Evolutionary conservation across 345 rosid genomes (phyloP).

Genomic region (Gynandropsis gynandra): DNA sequence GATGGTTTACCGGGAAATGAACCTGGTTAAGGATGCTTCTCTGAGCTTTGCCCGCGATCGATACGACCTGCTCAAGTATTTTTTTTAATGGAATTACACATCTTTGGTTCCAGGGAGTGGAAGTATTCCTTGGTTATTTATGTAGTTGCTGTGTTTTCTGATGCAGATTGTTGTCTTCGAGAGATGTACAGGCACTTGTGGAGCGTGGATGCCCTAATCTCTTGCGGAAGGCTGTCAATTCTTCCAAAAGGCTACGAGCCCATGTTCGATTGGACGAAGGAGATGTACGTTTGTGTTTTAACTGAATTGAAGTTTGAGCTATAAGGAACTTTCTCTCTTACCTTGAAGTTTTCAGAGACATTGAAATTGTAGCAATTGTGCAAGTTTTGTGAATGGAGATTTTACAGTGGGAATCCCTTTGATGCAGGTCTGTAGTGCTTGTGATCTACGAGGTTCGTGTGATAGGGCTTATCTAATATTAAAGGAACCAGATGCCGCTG

Average conservation of each 20-base stretch:
- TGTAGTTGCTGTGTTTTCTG: conserved; percentile 7
- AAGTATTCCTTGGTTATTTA: neutral
- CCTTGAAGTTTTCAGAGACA: neutral
- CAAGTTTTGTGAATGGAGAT: neutral
- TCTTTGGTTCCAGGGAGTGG: neutral
- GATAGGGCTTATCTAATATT: conserved; percentile 80
- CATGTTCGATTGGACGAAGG: conserved; percentile 59
- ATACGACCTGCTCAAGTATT: conserved; percentile 65
- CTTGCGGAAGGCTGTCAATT: conserved; percentile 66
- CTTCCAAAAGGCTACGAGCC: conserved; percentile 82
- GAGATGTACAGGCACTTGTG: conserved; percentile 57
- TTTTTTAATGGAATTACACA: neutral
- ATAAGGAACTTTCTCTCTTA: neutral
- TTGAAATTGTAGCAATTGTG: neutral
- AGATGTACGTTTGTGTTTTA: conserved; percentile 46
- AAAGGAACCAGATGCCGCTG: conserved; percentile 57
- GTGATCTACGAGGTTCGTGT: conserved; percentile 78
- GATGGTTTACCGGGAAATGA: conserved; percentile 42
- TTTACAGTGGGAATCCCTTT: conserved; percentile 14
- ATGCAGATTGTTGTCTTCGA: conserved; percentile 53
- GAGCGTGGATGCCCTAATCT: conserved; percentile 83
- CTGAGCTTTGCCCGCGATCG: conserved; percentile 87
- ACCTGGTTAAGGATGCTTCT: conserved; percentile 61
- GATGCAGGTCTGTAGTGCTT: conserved; percentile 66
- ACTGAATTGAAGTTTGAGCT: neutral